Percentiles rank a stretch among this genome's conserved stretches.
These are phyloP conservation scores for Ottelia alismoides DNA, from an alignment of 106 monocot genomes.

Conservation along the genomic window DNA sequence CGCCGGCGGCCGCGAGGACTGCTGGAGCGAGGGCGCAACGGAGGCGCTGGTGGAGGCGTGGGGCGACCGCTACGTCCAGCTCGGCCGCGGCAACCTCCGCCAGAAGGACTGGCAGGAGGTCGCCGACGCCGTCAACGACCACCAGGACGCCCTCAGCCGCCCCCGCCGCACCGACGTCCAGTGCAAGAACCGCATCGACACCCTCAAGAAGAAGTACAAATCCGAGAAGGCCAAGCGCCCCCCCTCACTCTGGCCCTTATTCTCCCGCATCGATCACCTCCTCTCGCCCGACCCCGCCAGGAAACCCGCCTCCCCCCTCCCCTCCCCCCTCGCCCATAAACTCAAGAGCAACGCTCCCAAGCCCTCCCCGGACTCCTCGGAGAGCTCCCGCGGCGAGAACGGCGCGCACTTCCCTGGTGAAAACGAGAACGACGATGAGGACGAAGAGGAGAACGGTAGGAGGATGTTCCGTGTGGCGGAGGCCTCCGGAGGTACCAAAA, in stretches of 20 bases:
- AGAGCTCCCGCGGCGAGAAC: slow-evolving; percentile 6
- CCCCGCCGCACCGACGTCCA: slow-evolving; percentile 17
- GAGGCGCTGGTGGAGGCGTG: slow-evolving; percentile 18
- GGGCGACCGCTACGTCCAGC: slow-evolving; percentile 16
- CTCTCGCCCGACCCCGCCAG: not conserved
- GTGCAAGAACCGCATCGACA: slow-evolving; percentile 29
- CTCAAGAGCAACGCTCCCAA: not conserved
- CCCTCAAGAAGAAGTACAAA: slow-evolving; percentile 25
- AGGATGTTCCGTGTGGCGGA: slow-evolving; percentile 15
- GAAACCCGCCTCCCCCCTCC: not conserved
- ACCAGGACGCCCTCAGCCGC: slow-evolving; percentile 9
- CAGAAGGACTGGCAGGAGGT: slow-evolving; percentile 29
- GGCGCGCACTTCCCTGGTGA: not conserved
- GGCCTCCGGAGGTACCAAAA: slow-evolving; percentile 8
- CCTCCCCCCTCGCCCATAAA: not conserved
- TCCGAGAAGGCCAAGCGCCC: slow-evolving; percentile 11
- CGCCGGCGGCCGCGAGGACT: slow-evolving; percentile 16
- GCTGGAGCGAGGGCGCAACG: slow-evolving; percentile 24
- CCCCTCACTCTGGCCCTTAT: slow-evolving; percentile 13
- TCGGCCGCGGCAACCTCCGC: slow-evolving; percentile 19
- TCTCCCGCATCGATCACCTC: slow-evolving; percentile 9
- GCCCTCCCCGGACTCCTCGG: not conserved
- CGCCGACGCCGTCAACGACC: slow-evolving; percentile 17
- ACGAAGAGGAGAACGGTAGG: slow-evolving; percentile 10
- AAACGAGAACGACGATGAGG: slow-evolving; percentile 15